These are phyloP conservation scores for Geosmithia morbida DNA, from an alignment of 2,329 filamentous ascomycete genomes.

Conservation along the genomic window DNA sequence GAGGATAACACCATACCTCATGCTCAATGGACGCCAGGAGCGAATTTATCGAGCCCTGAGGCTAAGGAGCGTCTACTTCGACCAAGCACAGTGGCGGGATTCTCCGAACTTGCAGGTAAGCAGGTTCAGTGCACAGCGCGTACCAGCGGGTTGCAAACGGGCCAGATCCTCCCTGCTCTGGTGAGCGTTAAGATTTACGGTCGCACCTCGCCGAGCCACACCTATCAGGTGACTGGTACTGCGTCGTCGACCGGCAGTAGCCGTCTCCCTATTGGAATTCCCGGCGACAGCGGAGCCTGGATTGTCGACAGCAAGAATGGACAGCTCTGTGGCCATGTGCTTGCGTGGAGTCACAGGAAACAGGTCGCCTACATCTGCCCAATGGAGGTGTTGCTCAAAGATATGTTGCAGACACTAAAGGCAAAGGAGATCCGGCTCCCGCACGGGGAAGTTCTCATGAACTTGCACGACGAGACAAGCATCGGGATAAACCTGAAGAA, in stretches of 20 bases:
- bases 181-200: slow-evolving; percentile 80
- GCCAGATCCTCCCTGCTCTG: slow-evolving; percentile 63
- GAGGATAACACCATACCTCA: slow-evolving; percentile 54
- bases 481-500: not conserved
- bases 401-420: slow-evolving; percentile 67
- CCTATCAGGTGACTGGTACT: slow-evolving; percentile 40
- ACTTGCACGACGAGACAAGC: slow-evolving; percentile 7
- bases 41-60: slow-evolving; percentile 3
- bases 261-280: slow-evolving; percentile 42
- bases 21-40: slow-evolving; percentile 5
- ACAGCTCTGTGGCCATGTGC: slow-evolving; percentile 73
- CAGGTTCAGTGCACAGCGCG: slow-evolving; percentile 80
- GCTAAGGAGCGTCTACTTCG: slow-evolving; percentile 22
- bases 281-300: slow-evolving; percentile 90
- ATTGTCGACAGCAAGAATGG: slow-evolving; percentile 70
- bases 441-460: slow-evolving; percentile 32
- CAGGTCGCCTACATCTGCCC: slow-evolving; percentile 84
- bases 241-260: slow-evolving; percentile 7
- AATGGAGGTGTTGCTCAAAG: slow-evolving; percentile 79
- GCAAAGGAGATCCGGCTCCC: slow-evolving; percentile 60
- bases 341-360: slow-evolving; percentile 74
- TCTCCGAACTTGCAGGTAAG: slow-evolving; percentile 52
- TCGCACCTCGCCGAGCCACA: slow-evolving; percentile 64
- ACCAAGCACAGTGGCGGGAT: slow-evolving; percentile 44
- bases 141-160: slow-evolving; percentile 70